phyloP scores from a whole-genome alignment of 2,329 filamentous ascomycete genomes.

The Colletotrichum spaethianum region DNA sequence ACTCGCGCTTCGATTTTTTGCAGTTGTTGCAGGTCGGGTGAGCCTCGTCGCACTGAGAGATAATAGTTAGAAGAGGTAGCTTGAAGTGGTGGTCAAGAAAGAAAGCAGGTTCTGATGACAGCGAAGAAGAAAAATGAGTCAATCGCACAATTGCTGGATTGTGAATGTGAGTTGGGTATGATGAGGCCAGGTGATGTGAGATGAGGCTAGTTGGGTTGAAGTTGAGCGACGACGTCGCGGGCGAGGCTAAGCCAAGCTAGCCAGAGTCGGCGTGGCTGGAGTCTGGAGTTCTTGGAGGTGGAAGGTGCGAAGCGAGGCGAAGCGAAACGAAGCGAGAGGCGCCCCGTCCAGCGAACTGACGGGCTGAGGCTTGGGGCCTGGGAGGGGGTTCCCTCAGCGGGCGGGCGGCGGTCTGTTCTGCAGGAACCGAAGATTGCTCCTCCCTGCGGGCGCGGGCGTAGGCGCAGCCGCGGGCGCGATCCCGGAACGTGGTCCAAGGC shows the following conservation, averaged over 20 bases:
- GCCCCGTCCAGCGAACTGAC: not conserved
- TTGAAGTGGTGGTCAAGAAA: not conserved
- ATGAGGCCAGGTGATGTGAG: not conserved
- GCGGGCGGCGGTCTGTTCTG: conserved; percentile 28
- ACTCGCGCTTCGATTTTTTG: conserved; percentile 90
- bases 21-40: conserved; percentile 94
- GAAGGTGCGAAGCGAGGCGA: not conserved
- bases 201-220: not conserved
- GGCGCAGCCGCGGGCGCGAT: conserved; percentile 30
- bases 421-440: conserved; percentile 39
- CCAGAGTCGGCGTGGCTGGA: conserved; percentile 9
- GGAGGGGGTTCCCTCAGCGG: not conserved
- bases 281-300: conserved; percentile 2
- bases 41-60: conserved; percentile 88
- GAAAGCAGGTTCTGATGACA: not conserved
- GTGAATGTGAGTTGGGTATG: conserved; percentile 7
- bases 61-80: conserved; percentile 15
- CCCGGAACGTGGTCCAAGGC: conserved; percentile 38
- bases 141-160: not conserved
- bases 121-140: not conserved
- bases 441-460: conserved; percentile 36
- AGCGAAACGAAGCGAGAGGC: conserved; percentile 8
- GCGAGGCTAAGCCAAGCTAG: conserved; percentile 10
- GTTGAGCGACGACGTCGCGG: not conserved
- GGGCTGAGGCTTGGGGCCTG: not conserved